phyloP scores from a whole-genome alignment of 208 protist species.

The Jaenimonas drosophilae region DNA sequence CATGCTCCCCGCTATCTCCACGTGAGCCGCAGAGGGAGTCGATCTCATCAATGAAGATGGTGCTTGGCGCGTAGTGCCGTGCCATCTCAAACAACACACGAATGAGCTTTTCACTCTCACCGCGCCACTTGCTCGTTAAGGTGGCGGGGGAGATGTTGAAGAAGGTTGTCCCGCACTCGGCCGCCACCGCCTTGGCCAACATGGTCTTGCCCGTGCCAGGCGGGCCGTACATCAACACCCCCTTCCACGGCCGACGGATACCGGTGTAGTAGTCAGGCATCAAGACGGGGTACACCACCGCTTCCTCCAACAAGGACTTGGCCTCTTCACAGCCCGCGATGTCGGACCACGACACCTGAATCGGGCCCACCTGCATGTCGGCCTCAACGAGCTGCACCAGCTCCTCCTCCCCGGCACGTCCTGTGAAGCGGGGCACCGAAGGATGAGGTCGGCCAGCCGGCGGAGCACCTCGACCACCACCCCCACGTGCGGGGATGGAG shows the following conservation, averaged over 20 bases:
- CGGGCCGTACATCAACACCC: conserved; percentile 87
- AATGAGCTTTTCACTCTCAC: conserved; percentile 93
- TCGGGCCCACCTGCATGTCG: conserved; percentile 68
- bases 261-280: conserved; percentile 91
- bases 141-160: conserved; percentile 91
- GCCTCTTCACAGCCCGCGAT: conserved; percentile 86
- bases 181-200: conserved; percentile 90
- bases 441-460: background rate
- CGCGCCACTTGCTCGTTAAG: conserved; percentile 91
- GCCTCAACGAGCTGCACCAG: conserved; percentile 74
- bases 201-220: conserved; percentile 93
- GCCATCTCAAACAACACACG: conserved; percentile 91
- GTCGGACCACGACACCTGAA: conserved; percentile 74
- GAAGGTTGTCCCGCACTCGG: conserved; percentile 89
- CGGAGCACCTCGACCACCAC: background rate
- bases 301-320: conserved; percentile 88
- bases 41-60: conserved; percentile 95
- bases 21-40: conserved; percentile 90
- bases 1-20: conserved; percentile 74
- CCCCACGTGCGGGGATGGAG: background rate
- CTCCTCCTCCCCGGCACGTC: conserved; percentile 69
- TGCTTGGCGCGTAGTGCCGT: conserved; percentile 79
- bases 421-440: conserved; percentile 26
- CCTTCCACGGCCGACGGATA: conserved; percentile 88
- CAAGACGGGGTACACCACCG: conserved; percentile 88